phyloP scores from a whole-genome alignment of 768 basidiomycete species.

The Phlegmacium glaucopus region DNA sequence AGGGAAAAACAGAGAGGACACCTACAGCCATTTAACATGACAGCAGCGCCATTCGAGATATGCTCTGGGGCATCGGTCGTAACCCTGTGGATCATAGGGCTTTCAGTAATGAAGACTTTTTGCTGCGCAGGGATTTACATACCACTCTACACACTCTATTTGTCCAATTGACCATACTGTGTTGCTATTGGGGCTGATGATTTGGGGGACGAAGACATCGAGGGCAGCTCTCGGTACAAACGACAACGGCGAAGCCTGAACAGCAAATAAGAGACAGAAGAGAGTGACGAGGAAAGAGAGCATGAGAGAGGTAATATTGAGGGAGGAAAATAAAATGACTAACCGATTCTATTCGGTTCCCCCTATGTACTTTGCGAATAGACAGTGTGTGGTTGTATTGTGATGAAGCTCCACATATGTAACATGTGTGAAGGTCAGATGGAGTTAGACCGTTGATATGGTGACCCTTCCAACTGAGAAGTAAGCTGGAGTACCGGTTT shows the following conservation, averaged over 20 bases:
- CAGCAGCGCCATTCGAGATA: constrained; percentile 39
- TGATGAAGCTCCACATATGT: no score
- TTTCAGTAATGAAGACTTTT: background rate
- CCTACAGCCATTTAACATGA: constrained; percentile 27
- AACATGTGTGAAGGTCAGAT: no score
- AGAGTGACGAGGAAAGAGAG: constrained; percentile 23
- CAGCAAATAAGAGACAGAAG: constrained; percentile 20
- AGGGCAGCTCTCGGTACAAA: constrained; percentile 18
- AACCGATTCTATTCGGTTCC: no score
- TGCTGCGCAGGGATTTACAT: background rate
- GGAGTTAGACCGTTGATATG: no score
- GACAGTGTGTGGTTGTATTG: no score
- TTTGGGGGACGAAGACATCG: constrained; percentile 30
- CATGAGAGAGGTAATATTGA: constrained; percentile 19
- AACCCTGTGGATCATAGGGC: constrained; percentile 27
- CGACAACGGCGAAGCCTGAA: constrained; percentile 19
- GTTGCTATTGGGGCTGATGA: constrained; percentile 23
- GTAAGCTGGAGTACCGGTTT: no score
- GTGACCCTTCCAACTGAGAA: no score
- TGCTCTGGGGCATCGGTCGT: constrained; percentile 33
- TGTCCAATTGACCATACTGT: constrained; percentile 28
- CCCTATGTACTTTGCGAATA: no score
- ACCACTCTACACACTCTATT: constrained; percentile 28
- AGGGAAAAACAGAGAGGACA: no score
- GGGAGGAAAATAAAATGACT: background rate